A percentile compares a stretch with the other conserved stretches of the same genome.
Evolutionary conservation across 2,329 filamentous ascomycete genomes (phyloP).

Genomic region (Fusarium sp.): DNA sequence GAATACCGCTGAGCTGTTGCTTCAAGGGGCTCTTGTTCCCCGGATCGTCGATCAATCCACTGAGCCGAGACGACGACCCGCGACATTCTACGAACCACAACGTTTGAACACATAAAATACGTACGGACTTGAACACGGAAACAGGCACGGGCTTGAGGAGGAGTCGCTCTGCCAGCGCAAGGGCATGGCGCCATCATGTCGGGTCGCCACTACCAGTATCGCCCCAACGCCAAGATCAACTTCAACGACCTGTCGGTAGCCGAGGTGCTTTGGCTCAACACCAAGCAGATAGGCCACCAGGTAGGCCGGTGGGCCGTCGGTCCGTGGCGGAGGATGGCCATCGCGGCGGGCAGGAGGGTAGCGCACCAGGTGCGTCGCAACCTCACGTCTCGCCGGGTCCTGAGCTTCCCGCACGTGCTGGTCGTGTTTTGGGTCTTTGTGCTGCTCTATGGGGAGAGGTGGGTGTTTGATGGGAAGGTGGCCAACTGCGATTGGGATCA

Average conservation of each 20-base stretch:
- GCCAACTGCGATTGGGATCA: conserved; percentile 81
- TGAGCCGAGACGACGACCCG: not conserved
- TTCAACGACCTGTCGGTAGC: conserved; percentile 36
- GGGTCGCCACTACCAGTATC: conserved; percentile 36
- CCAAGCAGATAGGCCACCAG: conserved; percentile 43
- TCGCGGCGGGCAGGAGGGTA: conserved; percentile 45
- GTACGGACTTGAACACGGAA: not conserved
- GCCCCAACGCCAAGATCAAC: conserved; percentile 25
- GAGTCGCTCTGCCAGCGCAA: not conserved
- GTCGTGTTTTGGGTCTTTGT: conserved; percentile 80
- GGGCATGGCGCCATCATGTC: conserved; percentile 50
- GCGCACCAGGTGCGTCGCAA: conserved; percentile 53
- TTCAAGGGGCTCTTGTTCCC: conserved; percentile 35
- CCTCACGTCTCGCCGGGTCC: conserved; percentile 61
- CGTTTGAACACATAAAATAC: conserved; percentile 1
- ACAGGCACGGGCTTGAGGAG: not conserved
- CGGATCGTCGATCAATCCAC: conserved; percentile 24
- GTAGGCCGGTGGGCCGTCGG: conserved; percentile 57
- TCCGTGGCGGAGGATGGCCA: conserved; percentile 53
- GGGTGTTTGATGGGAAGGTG: conserved; percentile 78
- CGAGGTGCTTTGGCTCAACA: conserved; percentile 37
- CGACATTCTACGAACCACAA: not conserved
- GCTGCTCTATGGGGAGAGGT: conserved; percentile 87
- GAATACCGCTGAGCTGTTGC: conserved; percentile 3
- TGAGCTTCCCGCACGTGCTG: conserved; percentile 75